Conservation (phyloP, 768 basidiomycete species). For the Calocybe indica region DNA sequence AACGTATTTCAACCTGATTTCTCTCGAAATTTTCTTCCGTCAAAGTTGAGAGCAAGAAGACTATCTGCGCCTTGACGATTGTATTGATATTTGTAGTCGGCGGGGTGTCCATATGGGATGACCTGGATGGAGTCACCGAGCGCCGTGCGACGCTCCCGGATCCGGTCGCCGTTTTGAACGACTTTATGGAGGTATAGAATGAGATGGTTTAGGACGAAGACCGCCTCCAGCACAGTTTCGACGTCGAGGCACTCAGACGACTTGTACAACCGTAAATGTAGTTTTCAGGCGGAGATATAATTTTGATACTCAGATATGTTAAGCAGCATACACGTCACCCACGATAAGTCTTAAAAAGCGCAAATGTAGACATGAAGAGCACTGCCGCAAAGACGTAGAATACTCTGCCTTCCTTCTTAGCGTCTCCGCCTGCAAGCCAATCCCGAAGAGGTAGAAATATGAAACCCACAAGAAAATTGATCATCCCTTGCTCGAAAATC, state of each 20-base stretch:
- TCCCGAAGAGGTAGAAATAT: slow-evolving; percentile 82
- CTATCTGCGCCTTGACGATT: slow-evolving; percentile 95
- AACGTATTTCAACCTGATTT: slow-evolving; percentile 91
- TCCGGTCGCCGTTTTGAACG: slow-evolving; percentile 66
- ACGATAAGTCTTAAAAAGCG: slow-evolving; percentile 32
- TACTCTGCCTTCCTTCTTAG: slow-evolving; percentile 72
- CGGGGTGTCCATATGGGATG: slow-evolving; percentile 84
- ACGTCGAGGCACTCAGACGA: slow-evolving; percentile 34
- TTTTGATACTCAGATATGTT: slow-evolving; percentile 20
- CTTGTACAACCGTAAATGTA: slow-evolving; percentile 13
- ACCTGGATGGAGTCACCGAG: slow-evolving; percentile 74
- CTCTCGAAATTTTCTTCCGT: slow-evolving; percentile 96
- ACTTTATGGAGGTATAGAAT: slow-evolving; percentile 33
- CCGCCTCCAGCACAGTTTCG: slow-evolving; percentile 38
- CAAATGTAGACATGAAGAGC: slow-evolving; percentile 35
- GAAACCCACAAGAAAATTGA: slow-evolving; percentile 82
- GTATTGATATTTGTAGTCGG: slow-evolving; percentile 84
- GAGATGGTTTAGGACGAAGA: slow-evolving; percentile 21
- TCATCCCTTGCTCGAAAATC: slow-evolving; percentile 49
- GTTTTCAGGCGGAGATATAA: slow-evolving; percentile 26
- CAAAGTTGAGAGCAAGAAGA: slow-evolving; percentile 92
- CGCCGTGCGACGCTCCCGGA: slow-evolving; percentile 64
- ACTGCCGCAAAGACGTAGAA: slow-evolving; percentile 79
- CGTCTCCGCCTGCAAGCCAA: slow-evolving; percentile 55
- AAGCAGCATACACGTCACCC: slow-evolving; percentile 8